A percentile compares a stretch with the other conserved stretches of the same genome.
Evolutionary conservation across 1,139 yeast species (phyloP).

Genomic region (Candida pseudoviswanathii): DNA sequence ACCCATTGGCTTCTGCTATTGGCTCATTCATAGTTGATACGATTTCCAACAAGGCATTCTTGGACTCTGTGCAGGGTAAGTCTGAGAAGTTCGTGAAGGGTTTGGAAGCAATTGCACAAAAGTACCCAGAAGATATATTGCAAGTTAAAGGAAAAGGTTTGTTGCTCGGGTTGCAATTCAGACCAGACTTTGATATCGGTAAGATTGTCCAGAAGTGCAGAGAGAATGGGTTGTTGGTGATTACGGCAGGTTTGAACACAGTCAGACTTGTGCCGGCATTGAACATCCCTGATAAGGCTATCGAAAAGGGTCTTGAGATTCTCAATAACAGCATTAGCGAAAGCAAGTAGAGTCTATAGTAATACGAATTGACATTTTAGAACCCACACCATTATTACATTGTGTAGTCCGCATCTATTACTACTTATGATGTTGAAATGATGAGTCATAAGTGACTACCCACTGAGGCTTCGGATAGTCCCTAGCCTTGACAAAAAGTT

Average conservation of each 20-base stretch:
- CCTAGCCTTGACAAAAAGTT: no score
- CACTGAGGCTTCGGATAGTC: no score
- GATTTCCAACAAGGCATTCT: conserved; percentile 62
- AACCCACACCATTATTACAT: no score
- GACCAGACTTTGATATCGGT: conserved; percentile 57
- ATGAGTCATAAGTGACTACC: no score
- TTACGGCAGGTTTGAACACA: conserved; percentile 91
- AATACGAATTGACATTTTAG: no score
- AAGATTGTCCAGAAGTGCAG: conserved; percentile 68
- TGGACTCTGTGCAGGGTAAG: conserved; percentile 58
- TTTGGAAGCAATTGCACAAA: conserved; percentile 52
- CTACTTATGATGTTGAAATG: no score
- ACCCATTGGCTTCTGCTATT: conserved; percentile 85
- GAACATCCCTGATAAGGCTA: conserved; percentile 70
- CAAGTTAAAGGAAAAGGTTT: conserved; percentile 88
- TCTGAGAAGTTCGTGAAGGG: conserved; percentile 55
- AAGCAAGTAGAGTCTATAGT: neutral
- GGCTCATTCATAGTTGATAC: conserved; percentile 74
- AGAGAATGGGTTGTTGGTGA: conserved; percentile 76
- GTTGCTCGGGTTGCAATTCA: conserved; percentile 79
- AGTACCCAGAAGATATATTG: conserved; percentile 55
- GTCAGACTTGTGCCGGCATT: conserved; percentile 91
- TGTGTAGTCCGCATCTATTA: no score
- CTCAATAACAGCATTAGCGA: conserved; percentile 35
- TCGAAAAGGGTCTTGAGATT: conserved; percentile 69